phyloP scores from a whole-genome alignment of 2,329 filamentous ascomycete species.

The Diaporthe vexans region DNA sequence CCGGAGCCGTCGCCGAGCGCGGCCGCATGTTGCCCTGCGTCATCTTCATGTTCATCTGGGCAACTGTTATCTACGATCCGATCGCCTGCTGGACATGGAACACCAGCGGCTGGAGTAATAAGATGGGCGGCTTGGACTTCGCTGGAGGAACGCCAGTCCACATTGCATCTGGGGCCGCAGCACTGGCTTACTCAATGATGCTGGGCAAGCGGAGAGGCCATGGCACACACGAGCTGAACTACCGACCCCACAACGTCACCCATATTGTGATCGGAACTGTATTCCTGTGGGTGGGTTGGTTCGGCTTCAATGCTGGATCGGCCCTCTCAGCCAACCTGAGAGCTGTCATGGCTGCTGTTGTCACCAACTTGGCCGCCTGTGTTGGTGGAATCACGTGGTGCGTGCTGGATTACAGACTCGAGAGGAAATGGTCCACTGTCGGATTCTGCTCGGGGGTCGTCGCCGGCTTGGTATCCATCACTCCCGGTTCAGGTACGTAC shows the following conservation, averaged over 20 bases:
- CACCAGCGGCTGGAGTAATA: constrained; percentile 81
- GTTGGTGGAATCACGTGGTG: constrained; percentile 92
- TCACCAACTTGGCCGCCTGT: constrained; percentile 88
- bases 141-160: constrained; percentile 93
- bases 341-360: constrained; percentile 87
- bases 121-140: constrained; percentile 87
- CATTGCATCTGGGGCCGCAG: constrained; percentile 85
- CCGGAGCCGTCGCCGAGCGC: constrained; percentile 87
- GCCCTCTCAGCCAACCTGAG: constrained; percentile 86
- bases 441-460: constrained; percentile 94
- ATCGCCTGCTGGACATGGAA: constrained; percentile 99
- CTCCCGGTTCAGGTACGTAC: constrained; percentile 81
- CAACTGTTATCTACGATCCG: constrained; percentile 90
- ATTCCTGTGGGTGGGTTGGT: constrained; percentile 96
- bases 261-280: constrained; percentile 94
- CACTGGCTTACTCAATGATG: constrained; percentile 92
- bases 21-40: constrained; percentile 90
- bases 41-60: constrained; percentile 94
- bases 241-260: constrained; percentile 92
- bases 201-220: constrained; percentile 88
- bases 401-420: constrained; percentile 87
- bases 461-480: constrained; percentile 88
- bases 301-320: constrained; percentile 92
- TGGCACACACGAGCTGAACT: constrained; percentile 90
- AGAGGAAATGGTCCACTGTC: constrained; percentile 92